phyloP scores from a whole-genome alignment of 2,329 filamentous ascomycete genomes.

The Calycina marina region DNA sequence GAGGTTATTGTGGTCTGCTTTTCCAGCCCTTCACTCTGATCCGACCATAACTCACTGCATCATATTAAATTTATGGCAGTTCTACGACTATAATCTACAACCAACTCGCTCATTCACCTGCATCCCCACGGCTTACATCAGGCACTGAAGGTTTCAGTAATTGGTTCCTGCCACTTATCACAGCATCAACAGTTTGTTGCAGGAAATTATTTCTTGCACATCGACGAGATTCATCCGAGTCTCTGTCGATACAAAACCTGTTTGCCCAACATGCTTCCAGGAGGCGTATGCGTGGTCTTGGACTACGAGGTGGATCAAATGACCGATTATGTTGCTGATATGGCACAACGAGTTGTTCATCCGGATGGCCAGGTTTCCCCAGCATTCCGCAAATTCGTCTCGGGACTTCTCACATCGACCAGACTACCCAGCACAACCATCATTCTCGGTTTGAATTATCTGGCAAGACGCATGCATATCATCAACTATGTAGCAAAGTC shows the following conservation, averaged over 20 bases:
- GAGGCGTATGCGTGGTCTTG: conserved; percentile 57
- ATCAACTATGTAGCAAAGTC: conserved; percentile 29
- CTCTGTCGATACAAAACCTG: conserved; percentile 15
- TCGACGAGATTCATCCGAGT: conserved; percentile 19
- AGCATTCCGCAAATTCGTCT: conserved; percentile 61
- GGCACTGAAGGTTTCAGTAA: conserved; percentile 7
- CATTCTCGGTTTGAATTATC: conserved; percentile 53
- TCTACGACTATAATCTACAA: conserved; percentile 14
- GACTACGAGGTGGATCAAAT: conserved; percentile 70
- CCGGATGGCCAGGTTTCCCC: conserved; percentile 42
- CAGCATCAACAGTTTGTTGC: conserved; percentile 1
- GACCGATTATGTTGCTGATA: conserved; percentile 63
- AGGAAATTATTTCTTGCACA: conserved; percentile 11
- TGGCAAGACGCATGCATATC: conserved; percentile 48
- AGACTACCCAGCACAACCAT: conserved; percentile 59
- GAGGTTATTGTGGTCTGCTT: conserved; percentile 4
- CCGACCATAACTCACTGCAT: conserved; percentile 5
- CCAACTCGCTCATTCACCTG: conserved; percentile 12
- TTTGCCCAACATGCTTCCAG: conserved; percentile 25
- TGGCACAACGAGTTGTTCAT: conserved; percentile 52
- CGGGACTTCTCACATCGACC: conserved; percentile 57
- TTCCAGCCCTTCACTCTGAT: conserved; percentile 1
- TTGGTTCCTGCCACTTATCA: conserved; percentile 6
- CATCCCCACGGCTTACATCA: conserved; percentile 5
- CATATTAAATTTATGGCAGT: conserved; percentile 17